Base-by-base conservation (phyloP, 164 flowering plant genomes). In the Tetrastigma voinierianum region DNA sequence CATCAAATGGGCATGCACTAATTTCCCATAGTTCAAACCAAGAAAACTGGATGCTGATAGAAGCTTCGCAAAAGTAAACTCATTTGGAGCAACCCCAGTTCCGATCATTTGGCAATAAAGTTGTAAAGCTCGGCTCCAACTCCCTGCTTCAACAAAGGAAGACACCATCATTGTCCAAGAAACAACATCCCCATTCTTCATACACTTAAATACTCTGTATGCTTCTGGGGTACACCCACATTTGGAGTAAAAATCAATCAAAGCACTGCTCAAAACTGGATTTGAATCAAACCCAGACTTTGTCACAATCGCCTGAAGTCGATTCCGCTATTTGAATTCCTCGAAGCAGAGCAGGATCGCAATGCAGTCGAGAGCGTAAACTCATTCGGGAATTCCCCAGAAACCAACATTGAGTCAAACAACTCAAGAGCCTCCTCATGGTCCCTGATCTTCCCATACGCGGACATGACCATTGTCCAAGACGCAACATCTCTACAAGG, bases 31-130 rank as follows among this genome's bases (percentile, higher is more conserved):
- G 63, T n/a, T 63, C 60, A 74, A 63, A 64, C 81, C 77, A 51
- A 81, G 77, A 70, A 61, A 52, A 53, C 74, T 24, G 4, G 83
- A n/a, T n/a, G n/a, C n/a, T n/a, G n/a, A n/a, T n/a, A n/a, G n/a
- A n/a, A n/a, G n/a, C n/a, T n/a, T n/a, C n/a, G n/a, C 89, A 70
- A 83, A 85, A 45, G 91, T 83, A 59, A 77, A 87, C 75, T 77
- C 86, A 58, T 83, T 83, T 2, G 91, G 89, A 66, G n/a, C 32
- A 59, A 82, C 53, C 10, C 86, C 80, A 13, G 65, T 78, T n/a
- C 45, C 40, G 59, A 85, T 43, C 91, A 87, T 87, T 14, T 46
- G 32, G 1, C 46, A 15, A 67, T 78, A 85, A 19, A 80, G 60
- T 40, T 64, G 32, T 10, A 85, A 13, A 62, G 82, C 78, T 65